These are phyloP conservation scores for Trichoderma atroviride DNA, from an alignment of 2,329 filamentous ascomycete genomes.

Conservation along the genomic window DNA sequence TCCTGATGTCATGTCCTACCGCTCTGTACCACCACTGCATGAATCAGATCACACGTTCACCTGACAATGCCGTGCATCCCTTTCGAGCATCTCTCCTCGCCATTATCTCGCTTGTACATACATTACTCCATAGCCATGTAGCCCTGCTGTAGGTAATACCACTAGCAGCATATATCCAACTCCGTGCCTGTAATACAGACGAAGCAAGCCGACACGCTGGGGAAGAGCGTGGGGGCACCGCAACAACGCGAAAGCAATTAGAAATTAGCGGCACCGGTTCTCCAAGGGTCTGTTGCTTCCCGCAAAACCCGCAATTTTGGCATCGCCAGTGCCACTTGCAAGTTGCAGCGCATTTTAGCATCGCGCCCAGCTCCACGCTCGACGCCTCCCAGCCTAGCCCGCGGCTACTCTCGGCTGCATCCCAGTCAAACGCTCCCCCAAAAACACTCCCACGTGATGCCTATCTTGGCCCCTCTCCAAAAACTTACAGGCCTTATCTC, in stretches of 20 bases:
- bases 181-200: neutral
- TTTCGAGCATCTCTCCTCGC: slow-evolving; percentile 26
- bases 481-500: slow-evolving; percentile 1
- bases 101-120: neutral
- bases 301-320: neutral
- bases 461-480: slow-evolving; percentile 24
- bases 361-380: neutral
- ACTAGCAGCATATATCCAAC: too few species aligned
- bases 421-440: neutral
- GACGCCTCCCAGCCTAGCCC: neutral
- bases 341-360: neutral
- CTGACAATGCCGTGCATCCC: slow-evolving; percentile 12
- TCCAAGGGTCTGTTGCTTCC: neutral
- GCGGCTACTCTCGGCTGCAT: slow-evolving; percentile 34
- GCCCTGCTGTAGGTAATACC: neutral
- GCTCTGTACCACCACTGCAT: neutral
- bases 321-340: neutral
- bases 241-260: neutral
- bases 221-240: neutral
- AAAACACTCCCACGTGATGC: slow-evolving; percentile 31
- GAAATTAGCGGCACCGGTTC: neutral
- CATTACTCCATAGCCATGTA: neutral
- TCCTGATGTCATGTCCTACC: neutral
- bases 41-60: neutral
- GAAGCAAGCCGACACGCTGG: slow-evolving; percentile 1